Conservation (phyloP, 2,329 filamentous ascomycete genomes). For the Arthrobotrys musiformis region DNA sequence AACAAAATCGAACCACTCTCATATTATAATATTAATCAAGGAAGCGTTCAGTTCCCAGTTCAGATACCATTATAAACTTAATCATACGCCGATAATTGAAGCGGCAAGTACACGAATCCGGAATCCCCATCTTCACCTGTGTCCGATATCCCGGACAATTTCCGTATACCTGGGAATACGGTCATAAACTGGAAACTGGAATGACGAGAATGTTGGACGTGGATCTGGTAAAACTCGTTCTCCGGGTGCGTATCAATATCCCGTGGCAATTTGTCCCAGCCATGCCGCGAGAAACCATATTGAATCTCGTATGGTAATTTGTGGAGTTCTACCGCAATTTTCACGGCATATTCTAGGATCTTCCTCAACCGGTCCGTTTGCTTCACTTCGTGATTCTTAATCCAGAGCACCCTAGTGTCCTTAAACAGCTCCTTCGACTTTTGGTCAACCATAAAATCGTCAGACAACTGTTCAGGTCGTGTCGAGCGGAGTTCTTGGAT, state of each 20-base stretch:
- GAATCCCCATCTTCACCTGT: neutral
- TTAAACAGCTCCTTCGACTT: slow-evolving; percentile 7
- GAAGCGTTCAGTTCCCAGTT: too few relatives aligned
- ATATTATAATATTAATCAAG: too few relatives aligned
- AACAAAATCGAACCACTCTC: neutral
- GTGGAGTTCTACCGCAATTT: neutral
- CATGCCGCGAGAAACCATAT: neutral
- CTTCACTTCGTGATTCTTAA: neutral
- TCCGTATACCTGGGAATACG: slow-evolving; percentile 19
- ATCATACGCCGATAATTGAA: slow-evolving; percentile 13
- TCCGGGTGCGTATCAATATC: slow-evolving; percentile 18
- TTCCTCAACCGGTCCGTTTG: neutral
- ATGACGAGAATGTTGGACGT: slow-evolving; percentile 4
- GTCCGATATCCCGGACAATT: neutral
- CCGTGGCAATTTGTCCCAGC: slow-evolving; percentile 3
- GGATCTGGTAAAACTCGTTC: neutral
- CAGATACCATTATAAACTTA: neutral
- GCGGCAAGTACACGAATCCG: neutral
- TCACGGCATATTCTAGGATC: neutral
- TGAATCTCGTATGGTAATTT: slow-evolving; percentile 10
- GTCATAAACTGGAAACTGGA: slow-evolving; percentile 3
- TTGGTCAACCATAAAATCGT: neutral
- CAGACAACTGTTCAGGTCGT: neutral
- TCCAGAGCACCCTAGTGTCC: slow-evolving; percentile 18
- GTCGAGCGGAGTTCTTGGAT: neutral